phyloP scores from a whole-genome alignment of 2,329 filamentous ascomycete species.

The Fusarium paranaense region DNA sequence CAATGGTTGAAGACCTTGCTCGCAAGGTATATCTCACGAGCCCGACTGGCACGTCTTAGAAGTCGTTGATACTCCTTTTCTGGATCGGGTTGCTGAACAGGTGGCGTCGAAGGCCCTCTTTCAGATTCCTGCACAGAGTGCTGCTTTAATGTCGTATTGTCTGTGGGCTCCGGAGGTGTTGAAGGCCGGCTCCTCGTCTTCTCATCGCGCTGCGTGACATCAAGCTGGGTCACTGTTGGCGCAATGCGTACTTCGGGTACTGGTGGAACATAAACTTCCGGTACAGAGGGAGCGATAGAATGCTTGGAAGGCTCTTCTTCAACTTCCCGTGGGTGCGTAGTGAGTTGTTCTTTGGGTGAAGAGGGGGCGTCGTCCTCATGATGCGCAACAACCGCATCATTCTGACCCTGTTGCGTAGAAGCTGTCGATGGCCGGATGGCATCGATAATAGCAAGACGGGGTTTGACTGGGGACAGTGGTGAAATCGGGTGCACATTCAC shows the following conservation, averaged over 20 bases:
- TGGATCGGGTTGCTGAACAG: constrained; percentile 4
- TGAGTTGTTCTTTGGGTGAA: not conserved
- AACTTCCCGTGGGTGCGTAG: not conserved
- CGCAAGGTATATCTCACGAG: constrained; percentile 72
- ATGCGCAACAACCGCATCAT: not conserved
- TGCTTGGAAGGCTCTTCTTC: constrained; percentile 8
- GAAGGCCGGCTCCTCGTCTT: constrained; percentile 10
- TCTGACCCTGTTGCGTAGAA: constrained; percentile 10
- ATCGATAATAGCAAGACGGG: constrained; percentile 14
- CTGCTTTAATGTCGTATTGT: not conserved
- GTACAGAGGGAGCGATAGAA: not conserved
- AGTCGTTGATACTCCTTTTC: constrained; percentile 37
- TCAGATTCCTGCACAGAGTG: constrained; percentile 6
- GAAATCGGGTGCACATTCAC: constrained; percentile 1
- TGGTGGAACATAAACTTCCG: constrained; percentile 1
- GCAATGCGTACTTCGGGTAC: constrained; percentile 6
- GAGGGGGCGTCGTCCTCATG: constrained; percentile 7
- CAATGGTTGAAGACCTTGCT: constrained; percentile 62
- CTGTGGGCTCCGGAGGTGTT: constrained; percentile 4
- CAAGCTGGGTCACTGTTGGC: not conserved
- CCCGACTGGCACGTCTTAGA: constrained; percentile 68
- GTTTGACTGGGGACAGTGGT: constrained; percentile 22
- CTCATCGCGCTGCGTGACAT: constrained; percentile 14
- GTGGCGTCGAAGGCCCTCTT: constrained; percentile 20
- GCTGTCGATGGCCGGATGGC: constrained; percentile 17